These are phyloP conservation scores for Bipolaris zeicola DNA, from an alignment of 2,329 filamentous ascomycete genomes.

Conservation along the genomic window DNA sequence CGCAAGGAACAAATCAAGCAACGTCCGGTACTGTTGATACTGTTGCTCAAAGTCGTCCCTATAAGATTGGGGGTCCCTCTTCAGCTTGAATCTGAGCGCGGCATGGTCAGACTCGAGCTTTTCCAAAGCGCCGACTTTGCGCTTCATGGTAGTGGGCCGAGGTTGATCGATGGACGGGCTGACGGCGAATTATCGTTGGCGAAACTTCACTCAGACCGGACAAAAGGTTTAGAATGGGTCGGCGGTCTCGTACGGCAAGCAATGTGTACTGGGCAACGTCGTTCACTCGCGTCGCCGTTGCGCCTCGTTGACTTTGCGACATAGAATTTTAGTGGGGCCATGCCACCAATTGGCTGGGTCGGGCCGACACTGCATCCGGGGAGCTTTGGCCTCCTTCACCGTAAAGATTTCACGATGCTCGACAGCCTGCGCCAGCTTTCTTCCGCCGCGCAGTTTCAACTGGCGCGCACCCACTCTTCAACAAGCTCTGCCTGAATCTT, in stretches of 20 bases:
- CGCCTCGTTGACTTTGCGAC: constrained; percentile 20
- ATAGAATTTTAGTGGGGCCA: constrained; percentile 25
- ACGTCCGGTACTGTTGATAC: constrained; percentile 88
- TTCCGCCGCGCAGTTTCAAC: constrained; percentile 8
- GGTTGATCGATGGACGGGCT: neutral
- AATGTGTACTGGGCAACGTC: neutral
- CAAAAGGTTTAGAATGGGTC: neutral
- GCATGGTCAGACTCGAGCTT: constrained; percentile 81
- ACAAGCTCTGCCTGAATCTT: neutral
- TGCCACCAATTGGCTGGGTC: constrained; percentile 15
- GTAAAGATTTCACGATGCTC: constrained; percentile 15
- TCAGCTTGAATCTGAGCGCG: constrained; percentile 79
- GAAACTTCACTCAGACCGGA: neutral
- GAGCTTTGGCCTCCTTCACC: constrained; percentile 16
- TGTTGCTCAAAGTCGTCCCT: constrained; percentile 86
- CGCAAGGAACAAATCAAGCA: constrained; percentile 87
- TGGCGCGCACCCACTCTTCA: constrained; percentile 5
- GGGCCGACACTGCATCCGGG: constrained; percentile 21
- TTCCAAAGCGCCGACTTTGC: constrained; percentile 89
- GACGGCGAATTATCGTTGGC: neutral
- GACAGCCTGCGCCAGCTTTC: constrained; percentile 5
- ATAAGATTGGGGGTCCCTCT: constrained; percentile 74
- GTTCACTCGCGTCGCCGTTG: neutral
- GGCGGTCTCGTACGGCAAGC: neutral
- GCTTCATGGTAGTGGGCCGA: constrained; percentile 63